Evolutionary conservation across 768 basidiomycete genomes (phyloP), one percentile per base, ranked within the genome.

Genomic region (Suillus discolor): DNA sequence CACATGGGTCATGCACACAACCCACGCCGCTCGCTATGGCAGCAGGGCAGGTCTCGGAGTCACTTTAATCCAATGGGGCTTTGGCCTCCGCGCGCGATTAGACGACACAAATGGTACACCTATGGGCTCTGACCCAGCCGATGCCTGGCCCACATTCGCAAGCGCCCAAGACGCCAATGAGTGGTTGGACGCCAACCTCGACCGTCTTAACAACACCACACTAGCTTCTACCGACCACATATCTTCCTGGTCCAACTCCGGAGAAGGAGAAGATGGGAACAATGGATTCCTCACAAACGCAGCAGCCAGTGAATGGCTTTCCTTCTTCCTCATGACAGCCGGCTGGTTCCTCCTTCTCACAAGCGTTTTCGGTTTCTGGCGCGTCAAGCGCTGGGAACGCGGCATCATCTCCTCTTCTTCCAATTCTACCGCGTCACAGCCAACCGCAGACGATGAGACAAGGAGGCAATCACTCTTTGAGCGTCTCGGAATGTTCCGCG

Each of bases 31-130:
- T 39, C 91, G 95, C 70, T 87, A 93, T 70, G 96, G 97, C 59
- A 94, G 94, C 45, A 89, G 95, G 63, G 96, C 96, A 1, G 97
- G 97, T 36, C 85, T 99, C 54, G 97, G 97, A n/a, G 84, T 98
- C 66, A 98, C 96, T 15, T 84, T 99, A 63, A 97, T 99, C 65
- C 97, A 98, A 76, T 96, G 96, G 75, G 96, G 97, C 36, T 90
- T 97, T 71, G 90, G 90, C 15, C 78, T 93, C 65, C 87, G 95
- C 61, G 82, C 82, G 13, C 76, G 79, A 44, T 73, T 85, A 61
- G 84, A 89, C 68, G 69, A 83, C 11, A 69, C 69, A 54, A 82
- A 81, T 66, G 73, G 68, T 42, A 67, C 70, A 28, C 76, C 74
- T 7, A 57, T 66, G 71, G 69, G 49, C 77, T 82, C 80, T 74